These are phyloP conservation scores for Oryza coarctata DNA, from an alignment of 176 grass and related monocot species.

Conservation along the genomic window DNA sequence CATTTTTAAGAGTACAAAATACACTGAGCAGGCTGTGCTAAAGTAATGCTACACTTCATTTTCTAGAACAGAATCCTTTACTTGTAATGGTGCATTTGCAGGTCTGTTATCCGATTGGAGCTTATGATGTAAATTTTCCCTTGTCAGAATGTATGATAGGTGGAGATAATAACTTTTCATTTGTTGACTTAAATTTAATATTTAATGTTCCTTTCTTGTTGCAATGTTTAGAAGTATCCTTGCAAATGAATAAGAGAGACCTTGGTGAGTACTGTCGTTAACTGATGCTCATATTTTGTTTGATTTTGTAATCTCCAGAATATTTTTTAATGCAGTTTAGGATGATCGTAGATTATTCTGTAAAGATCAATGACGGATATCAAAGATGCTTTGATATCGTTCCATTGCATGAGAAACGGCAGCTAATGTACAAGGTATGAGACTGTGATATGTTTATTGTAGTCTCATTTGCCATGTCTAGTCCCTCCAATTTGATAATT, in stretches of 20 bases:
- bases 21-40: not conserved
- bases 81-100: not conserved
- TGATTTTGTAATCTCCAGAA: not conserved
- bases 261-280: not conserved
- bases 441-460: too few species aligned
- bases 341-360: not conserved
- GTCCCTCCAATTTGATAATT: too few species aligned
- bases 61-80: not conserved
- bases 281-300: not conserved
- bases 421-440: not conserved
- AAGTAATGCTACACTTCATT: constrained; percentile 11
- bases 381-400: constrained; percentile 2
- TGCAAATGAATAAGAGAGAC: not conserved
- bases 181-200: constrained; percentile 2
- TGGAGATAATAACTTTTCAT: not conserved
- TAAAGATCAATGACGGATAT: not conserved
- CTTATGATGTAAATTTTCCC: not conserved
- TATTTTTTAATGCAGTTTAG: constrained; percentile 1
- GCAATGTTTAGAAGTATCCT: not conserved
- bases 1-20: constrained; percentile 6
- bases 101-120: constrained; percentile 11
- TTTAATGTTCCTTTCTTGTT: not conserved
- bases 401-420: not conserved
- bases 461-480: not conserved
- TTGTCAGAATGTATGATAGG: not conserved